A percentile compares a stretch with the other conserved stretches of the same genome.
These are phyloP conservation scores for Aphanocladium album DNA, from an alignment of 2,329 filamentous ascomycete species.

Conservation along the genomic window DNA sequence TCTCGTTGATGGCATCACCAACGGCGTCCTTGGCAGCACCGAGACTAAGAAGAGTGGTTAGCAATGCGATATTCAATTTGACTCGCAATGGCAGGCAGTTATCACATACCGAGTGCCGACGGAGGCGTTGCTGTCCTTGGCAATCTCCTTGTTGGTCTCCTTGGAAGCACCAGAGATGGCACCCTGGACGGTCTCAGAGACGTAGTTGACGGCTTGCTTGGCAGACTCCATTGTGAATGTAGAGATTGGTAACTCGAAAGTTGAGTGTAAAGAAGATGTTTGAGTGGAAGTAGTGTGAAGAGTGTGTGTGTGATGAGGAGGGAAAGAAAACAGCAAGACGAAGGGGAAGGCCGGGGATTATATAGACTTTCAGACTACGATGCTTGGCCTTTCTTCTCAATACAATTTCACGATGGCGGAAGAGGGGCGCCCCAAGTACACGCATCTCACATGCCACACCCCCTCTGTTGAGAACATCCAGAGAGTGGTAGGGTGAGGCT, in stretches of 20 bases:
- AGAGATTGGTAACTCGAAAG: slow-evolving; percentile 18
- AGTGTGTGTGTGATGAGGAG: slow-evolving; percentile 3
- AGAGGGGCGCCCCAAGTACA: neutral
- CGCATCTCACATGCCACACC: neutral
- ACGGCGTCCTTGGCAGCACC: slow-evolving; percentile 45
- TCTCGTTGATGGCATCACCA: slow-evolving; percentile 43
- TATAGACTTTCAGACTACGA: slow-evolving; percentile 10
- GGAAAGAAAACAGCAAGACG: neutral
- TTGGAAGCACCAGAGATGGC: slow-evolving; percentile 53
- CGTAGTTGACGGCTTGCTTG: slow-evolving; percentile 64
- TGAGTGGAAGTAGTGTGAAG: neutral
- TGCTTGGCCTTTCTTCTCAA: neutral
- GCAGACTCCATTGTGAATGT: slow-evolving; percentile 44
- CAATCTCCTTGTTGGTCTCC: slow-evolving; percentile 66
- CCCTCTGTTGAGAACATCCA: too few relatives aligned
- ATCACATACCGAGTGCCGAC: slow-evolving; percentile 48
- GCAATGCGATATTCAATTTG: slow-evolving; percentile 1
- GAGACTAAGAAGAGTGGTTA: slow-evolving; percentile 31
- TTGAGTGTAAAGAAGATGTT: neutral
- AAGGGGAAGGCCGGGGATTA: neutral
- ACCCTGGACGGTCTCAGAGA: slow-evolving; percentile 60
- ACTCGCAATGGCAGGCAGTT: neutral
- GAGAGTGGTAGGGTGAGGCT: neutral
- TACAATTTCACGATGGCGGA: neutral
- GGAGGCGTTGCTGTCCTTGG: slow-evolving; percentile 55